Base-by-base conservation (phyloP, 2,329 filamentous ascomycete genomes). In the Calonectria crousiana region DNA sequence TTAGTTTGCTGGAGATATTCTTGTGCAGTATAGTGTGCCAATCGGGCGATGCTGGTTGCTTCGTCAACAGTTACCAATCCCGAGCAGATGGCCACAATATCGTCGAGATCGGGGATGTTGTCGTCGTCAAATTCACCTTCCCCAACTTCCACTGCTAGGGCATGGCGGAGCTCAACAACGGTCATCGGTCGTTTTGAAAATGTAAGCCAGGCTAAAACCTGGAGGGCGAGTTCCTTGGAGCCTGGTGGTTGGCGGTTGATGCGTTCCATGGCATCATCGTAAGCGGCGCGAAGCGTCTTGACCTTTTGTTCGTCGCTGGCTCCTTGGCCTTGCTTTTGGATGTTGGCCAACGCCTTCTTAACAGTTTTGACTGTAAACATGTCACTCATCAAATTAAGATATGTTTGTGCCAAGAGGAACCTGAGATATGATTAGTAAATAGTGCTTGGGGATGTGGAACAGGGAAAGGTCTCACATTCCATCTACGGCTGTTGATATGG, bases 1-100 rank as follows among this genome's bases (percentile, higher is more conserved):
- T 49, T 66, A 10, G 51, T 71, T 51, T 67, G 32, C 4, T 28
- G 38, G 13, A 71, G 69, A 44, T 71, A 67, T 44, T 71, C 69
- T 41, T 71, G 69, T 13, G 69, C 41, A 0, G 62, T 71, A 26
- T 67, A 67, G 14, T 71, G 69, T n/a, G 44, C 38, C 9, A 71
- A 41, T 9, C 69, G 38, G 23, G 67, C 32, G 6, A 56, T 38
- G 13, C 30, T 20, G 41, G 51, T 71, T 23, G 52, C 30, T 32
- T 60, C 51, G 8, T 71, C 69, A 11, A 71, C 6, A 30, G 69
- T 71, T 5, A 71, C 41, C 18, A 71, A 23, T 6, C 69, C 69
- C 8, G 52, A 53, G 41, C 69, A 71, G 30, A 71, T 47, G 11
- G 69, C 47, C 0, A 71, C 30, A 16, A 71, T 62, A 6, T 67